phyloP scores from a whole-genome alignment of 352 stramenopile genomes.

The Globisporangium abappressorium region DNA sequence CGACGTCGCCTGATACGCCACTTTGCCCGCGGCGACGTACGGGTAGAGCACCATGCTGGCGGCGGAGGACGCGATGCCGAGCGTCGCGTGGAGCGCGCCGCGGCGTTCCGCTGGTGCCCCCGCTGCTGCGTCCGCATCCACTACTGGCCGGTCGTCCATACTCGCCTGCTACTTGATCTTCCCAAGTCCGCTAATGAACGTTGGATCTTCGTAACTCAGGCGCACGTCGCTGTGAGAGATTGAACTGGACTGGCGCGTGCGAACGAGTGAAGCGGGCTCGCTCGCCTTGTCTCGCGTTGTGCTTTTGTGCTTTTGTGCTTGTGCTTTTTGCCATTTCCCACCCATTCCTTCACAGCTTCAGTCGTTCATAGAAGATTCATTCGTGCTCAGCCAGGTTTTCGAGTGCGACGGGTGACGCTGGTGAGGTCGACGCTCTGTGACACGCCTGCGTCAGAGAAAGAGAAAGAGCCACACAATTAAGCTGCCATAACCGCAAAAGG shows the following conservation, averaged over 20 bases:
- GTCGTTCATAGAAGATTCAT: background rate
- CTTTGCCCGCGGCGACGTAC: conserved; percentile 60
- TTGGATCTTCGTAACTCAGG: background rate
- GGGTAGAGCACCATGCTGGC: conserved; percentile 62
- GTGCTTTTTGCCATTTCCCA: background rate
- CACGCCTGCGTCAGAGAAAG: too few relatives aligned
- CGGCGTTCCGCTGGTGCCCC: background rate
- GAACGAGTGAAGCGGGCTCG: background rate
- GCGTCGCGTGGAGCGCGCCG: conserved; percentile 42
- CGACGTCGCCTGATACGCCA: conserved; percentile 51
- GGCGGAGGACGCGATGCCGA: conserved; percentile 50
- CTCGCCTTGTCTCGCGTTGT: background rate
- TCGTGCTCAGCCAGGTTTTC: background rate
- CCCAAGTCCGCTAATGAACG: background rate
- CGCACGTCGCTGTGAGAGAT: background rate
- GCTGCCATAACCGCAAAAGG: too few relatives aligned
- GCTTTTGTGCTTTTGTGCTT: background rate
- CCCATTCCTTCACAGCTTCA: too few relatives aligned
- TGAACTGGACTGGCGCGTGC: background rate
- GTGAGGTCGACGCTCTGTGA: too few relatives aligned
- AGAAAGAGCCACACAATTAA: too few relatives aligned
- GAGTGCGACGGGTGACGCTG: too few relatives aligned
- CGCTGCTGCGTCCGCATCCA: background rate
- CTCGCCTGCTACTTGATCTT: background rate
- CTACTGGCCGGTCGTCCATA: background rate